Conservation (phyloP, 306 rosid species). For the Biancaea sappan region DNA sequence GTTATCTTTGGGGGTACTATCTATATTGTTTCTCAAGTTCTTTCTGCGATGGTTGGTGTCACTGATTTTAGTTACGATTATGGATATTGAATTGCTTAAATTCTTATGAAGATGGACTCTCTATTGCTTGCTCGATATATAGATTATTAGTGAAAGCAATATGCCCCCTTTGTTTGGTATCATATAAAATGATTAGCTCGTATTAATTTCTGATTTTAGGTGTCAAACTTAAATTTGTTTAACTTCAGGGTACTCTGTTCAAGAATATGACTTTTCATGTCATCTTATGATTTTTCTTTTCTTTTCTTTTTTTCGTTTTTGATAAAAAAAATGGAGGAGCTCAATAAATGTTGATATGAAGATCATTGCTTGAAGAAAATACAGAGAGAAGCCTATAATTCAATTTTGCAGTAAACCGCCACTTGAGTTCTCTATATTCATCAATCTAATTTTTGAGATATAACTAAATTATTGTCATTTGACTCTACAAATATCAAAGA, state of each 20-base stretch:
- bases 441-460: too few species aligned
- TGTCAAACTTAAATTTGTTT: neutral
- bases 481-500: too few species aligned
- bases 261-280: neutral
- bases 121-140: neutral
- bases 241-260: neutral
- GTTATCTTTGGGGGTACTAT: slow-evolving; percentile 63
- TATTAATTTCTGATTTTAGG: neutral
- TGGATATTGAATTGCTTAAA: slow-evolving; percentile 41
- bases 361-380: neutral
- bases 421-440: too few species aligned
- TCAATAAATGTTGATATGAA: too few species aligned
- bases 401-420: too few species aligned
- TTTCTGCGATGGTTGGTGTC: slow-evolving; percentile 91
- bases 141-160: neutral
- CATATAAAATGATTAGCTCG: neutral
- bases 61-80: slow-evolving; percentile 76
- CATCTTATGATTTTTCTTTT: neutral
- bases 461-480: too few species aligned
- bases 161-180: neutral
- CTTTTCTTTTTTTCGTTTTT: too few species aligned
- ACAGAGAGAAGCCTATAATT: neutral
- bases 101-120: neutral
- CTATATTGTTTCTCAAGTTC: slow-evolving; percentile 70
- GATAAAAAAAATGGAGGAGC: neutral